Percentiles rank a stretch among this genome's conserved stretches.
Evolutionary conservation across 2,329 filamentous ascomycete genomes (phyloP).

Genomic region (Neofusicoccum cordaticola): DNA sequence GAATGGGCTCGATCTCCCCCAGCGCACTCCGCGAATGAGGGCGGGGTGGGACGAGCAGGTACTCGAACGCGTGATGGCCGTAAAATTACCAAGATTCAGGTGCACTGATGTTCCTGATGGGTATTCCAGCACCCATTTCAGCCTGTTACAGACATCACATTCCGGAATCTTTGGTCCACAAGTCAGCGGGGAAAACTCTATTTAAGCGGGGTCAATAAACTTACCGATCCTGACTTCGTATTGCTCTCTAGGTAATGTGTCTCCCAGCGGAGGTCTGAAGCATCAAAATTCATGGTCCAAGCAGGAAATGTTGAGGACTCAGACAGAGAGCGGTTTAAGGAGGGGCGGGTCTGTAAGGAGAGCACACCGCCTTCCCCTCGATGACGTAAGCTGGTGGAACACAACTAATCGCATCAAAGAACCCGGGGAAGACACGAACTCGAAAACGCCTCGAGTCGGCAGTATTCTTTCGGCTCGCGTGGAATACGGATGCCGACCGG

Average conservation of each 20-base stretch:
- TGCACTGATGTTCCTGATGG: conserved; percentile 1
- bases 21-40: not conserved
- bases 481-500: not conserved
- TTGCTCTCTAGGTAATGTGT: not conserved
- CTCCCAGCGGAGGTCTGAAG: conserved; percentile 5
- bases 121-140: not conserved
- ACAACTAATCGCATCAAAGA: not conserved
- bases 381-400: conserved; percentile 7
- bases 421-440: not conserved
- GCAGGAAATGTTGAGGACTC: not conserved
- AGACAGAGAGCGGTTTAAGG: not conserved
- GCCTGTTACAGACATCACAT: conserved; percentile 6
- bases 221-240: not conserved
- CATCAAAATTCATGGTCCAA: conserved; percentile 7
- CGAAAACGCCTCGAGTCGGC: not conserved
- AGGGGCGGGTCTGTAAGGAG: conserved; percentile 5
- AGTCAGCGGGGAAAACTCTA: not conserved
- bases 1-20: not conserved
- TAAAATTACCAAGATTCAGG: not conserved
- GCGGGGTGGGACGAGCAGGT: not conserved
- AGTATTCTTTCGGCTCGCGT: not conserved
- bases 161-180: not conserved
- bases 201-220: not conserved
- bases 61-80: not conserved
- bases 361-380: conserved; percentile 4